Percentiles rank a stretch among this genome's conserved stretches.
Evolutionary conservation across 1,284 basidiomycete species (phyloP).

Genomic region (Schizophyllum commune): DNA sequence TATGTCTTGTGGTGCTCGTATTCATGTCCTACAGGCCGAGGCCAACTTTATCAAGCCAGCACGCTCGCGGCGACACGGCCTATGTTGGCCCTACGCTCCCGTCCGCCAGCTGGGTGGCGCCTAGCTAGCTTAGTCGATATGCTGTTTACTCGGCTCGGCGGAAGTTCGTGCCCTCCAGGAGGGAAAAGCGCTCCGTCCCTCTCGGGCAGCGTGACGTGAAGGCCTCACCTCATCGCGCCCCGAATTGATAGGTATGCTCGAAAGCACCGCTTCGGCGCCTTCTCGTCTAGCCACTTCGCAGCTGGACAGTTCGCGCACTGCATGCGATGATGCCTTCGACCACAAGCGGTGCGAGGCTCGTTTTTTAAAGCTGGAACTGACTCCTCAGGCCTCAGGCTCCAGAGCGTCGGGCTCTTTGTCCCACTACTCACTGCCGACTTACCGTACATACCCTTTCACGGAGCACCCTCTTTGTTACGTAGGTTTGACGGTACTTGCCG

Average conservation of each 20-base stretch:
- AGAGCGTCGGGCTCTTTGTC: too few species aligned
- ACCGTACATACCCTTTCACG: neutral
- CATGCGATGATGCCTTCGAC: too few species aligned
- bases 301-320: too few species aligned
- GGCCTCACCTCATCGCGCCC: neutral
- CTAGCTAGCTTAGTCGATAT: neutral
- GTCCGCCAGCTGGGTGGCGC: neutral
- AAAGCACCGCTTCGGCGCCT: neutral
- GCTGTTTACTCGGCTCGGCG: neutral
- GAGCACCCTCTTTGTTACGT: neutral
- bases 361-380: too few species aligned
- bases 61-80: neutral
- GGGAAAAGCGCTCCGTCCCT: neutral
- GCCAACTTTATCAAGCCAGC: neutral
- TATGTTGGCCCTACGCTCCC: neutral
- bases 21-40: neutral
- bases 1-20: neutral
- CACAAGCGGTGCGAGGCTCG: too few species aligned
- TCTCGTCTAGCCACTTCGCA: too few species aligned
- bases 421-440: too few species aligned
- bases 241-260: neutral
- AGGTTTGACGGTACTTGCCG: neutral
- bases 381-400: too few species aligned
- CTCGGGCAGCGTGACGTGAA: neutral
- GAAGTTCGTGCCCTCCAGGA: neutral